These are phyloP conservation scores for Theileria parva DNA, from an alignment of 169 alveolate genomes.

Conservation along the genomic window DNA sequence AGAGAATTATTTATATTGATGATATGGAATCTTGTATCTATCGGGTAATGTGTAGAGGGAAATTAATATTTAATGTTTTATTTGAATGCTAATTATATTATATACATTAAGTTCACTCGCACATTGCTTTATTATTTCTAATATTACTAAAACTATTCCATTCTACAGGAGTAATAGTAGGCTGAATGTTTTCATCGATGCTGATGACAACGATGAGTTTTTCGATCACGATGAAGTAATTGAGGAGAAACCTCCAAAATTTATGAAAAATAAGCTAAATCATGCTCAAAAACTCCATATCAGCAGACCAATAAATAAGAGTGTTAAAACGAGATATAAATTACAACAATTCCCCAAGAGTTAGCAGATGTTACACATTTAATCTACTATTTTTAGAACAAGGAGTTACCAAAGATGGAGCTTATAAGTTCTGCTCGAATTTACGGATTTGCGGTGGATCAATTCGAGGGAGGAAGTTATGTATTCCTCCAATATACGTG, in stretches of 20 bases:
- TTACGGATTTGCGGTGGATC: constrained; percentile 62
- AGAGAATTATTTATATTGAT: no score
- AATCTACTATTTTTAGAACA: constrained; percentile 18
- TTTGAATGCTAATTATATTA: neutral
- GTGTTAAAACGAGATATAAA: constrained; percentile 41
- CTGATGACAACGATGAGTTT: neutral
- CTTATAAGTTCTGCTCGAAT: constrained; percentile 27
- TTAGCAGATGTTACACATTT: neutral
- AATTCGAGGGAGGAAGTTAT: constrained; percentile 64
- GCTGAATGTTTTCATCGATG: neutral
- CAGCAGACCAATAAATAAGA: constrained; percentile 27
- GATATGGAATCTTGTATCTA: neutral
- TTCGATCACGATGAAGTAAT: neutral
- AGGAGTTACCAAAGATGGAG: neutral
- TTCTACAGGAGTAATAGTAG: neutral
- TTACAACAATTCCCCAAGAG: constrained; percentile 50
- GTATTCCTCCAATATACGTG: constrained; percentile 69
- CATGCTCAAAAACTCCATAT: constrained; percentile 4
- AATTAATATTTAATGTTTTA: no score
- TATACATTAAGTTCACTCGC: neutral
- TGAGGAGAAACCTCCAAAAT: neutral
- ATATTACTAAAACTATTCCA: neutral
- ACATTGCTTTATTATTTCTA: neutral
- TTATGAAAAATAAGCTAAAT: neutral
- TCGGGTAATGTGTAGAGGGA: neutral